These are phyloP conservation scores for Rheum nobile DNA, from an alignment of 148 eudicot genomes.

Conservation along the genomic window DNA sequence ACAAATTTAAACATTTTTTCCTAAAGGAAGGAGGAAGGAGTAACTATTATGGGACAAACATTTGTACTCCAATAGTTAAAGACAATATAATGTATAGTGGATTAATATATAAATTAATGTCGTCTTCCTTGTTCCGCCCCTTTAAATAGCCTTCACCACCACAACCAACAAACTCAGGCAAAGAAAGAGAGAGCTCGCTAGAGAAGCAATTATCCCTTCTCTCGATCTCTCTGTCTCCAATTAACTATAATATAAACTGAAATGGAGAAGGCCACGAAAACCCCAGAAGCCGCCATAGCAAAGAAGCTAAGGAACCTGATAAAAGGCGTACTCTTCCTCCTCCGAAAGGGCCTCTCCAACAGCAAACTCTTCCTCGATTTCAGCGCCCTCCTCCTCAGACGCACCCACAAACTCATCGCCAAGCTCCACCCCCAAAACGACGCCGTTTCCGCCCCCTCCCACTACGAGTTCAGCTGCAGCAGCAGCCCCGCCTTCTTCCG, in stretches of 20 bases:
- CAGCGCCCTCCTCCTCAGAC: neutral
- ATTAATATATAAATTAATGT: neutral
- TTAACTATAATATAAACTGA: neutral
- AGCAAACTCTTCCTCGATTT: neutral
- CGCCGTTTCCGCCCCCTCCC: neutral
- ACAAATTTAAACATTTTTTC: too few relatives aligned
- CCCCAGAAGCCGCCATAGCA: neutral
- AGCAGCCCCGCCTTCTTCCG: neutral
- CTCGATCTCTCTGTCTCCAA: neutral
- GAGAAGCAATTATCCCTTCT: neutral
- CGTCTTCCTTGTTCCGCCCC: neutral
- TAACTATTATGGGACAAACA: neutral
- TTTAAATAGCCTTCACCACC: neutral
- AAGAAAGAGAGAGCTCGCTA: neutral
- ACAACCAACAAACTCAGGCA: neutral
- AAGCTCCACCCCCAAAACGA: neutral
- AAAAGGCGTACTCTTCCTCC: neutral
- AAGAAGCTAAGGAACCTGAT: neutral
- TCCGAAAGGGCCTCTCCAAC: neutral
- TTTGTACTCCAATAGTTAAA: neutral
- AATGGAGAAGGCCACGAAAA: neutral
- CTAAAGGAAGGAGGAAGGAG: too few relatives aligned
- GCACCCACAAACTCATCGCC: neutral
- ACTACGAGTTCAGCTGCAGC: neutral
- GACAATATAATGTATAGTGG: neutral